Evolutionary conservation across 495 filamentous ascomycete genomes (phyloP).

Genomic region (Podospora conica): DNA sequence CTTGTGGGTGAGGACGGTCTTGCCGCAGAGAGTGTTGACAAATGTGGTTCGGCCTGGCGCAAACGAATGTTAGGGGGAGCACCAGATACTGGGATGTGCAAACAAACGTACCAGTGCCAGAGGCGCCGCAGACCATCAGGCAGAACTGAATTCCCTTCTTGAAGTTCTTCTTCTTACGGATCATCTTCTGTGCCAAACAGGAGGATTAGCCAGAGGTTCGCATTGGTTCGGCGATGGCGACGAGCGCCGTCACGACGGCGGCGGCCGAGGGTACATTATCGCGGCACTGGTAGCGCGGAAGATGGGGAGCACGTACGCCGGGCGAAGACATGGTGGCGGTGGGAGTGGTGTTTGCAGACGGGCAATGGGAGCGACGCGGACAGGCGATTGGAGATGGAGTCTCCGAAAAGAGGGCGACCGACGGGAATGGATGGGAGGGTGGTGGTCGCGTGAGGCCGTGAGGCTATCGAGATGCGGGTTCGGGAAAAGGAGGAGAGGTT

Average conservation of each 20-base stretch:
- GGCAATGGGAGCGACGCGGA: constrained; percentile 23
- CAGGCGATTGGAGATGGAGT: constrained; percentile 24
- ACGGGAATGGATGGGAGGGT: constrained; percentile 12
- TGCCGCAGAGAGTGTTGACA: constrained; percentile 97
- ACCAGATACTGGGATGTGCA: background rate
- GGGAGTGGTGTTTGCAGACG: constrained; percentile 12
- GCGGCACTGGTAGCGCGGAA: constrained; percentile 1
- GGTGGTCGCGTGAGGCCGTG: constrained; percentile 15
- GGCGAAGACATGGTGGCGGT: constrained; percentile 32
- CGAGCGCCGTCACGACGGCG: background rate
- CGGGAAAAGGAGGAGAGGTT: constrained; percentile 29
- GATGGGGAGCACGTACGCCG: constrained; percentile 31
- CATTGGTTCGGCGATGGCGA: background rate
- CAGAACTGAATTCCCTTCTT: constrained; percentile 99
- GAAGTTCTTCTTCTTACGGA: constrained; percentile 99
- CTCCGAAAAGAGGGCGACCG: constrained; percentile 18
- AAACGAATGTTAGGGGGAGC: constrained; percentile 22
- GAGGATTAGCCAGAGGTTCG: constrained; percentile 29
- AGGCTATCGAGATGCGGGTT: constrained; percentile 23
- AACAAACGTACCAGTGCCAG: constrained; percentile 76
- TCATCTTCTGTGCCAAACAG: constrained; percentile 63
- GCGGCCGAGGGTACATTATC: background rate
- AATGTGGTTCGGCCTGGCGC: constrained; percentile 87
- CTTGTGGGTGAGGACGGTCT: constrained; percentile 80
- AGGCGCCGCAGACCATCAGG: constrained; percentile 99